A percentile compares a stretch with the other conserved stretches of the same genome.
These are phyloP conservation scores for Globisporangium apiculatum DNA, from an alignment of 352 stramenopile species.

Conservation along the genomic window DNA sequence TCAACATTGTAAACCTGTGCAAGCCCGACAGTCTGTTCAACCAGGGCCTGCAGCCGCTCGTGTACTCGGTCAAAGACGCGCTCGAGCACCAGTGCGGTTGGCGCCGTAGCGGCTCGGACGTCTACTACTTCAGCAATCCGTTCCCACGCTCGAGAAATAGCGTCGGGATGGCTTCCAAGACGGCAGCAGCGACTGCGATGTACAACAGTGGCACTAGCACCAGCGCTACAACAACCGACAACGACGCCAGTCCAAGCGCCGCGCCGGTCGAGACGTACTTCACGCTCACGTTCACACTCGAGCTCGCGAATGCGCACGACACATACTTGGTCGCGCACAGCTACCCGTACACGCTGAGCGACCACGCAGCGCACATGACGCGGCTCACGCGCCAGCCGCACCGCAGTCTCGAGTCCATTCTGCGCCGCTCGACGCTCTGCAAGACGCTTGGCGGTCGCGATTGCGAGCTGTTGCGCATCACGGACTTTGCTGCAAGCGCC, in stretches of 20 bases:
- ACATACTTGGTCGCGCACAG: constrained; percentile 89
- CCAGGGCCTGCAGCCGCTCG: constrained; percentile 83
- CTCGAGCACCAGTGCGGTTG: constrained; percentile 51
- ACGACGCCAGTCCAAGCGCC: background rate
- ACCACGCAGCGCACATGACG: constrained; percentile 65
- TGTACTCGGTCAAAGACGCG: constrained; percentile 81
- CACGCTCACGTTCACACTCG: constrained; percentile 86
- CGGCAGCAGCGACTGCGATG: too few species aligned
- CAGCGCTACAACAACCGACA: constrained; percentile 1
- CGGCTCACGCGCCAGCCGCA: constrained; percentile 17
- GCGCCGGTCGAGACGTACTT: constrained; percentile 43
- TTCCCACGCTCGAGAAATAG: constrained; percentile 22
- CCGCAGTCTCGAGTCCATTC: constrained; percentile 12
- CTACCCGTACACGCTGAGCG: constrained; percentile 88
- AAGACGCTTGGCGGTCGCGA: constrained; percentile 42
- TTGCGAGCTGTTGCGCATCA: constrained; percentile 77
- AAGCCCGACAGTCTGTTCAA: constrained; percentile 92
- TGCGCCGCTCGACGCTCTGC: constrained; percentile 49
- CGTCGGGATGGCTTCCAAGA: background rate
- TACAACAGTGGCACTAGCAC: background rate
- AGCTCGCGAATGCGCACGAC: constrained; percentile 68
- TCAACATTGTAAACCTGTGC: constrained; percentile 92
- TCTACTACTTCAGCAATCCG: constrained; percentile 85
- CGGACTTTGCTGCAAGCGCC: constrained; percentile 29
- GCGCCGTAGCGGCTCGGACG: constrained; percentile 60